Percentiles rank a stretch among this genome's conserved stretches.
phyloP scores from a whole-genome alignment of 2,329 filamentous ascomycete genomes.

The Aspergillus sp. region DNA sequence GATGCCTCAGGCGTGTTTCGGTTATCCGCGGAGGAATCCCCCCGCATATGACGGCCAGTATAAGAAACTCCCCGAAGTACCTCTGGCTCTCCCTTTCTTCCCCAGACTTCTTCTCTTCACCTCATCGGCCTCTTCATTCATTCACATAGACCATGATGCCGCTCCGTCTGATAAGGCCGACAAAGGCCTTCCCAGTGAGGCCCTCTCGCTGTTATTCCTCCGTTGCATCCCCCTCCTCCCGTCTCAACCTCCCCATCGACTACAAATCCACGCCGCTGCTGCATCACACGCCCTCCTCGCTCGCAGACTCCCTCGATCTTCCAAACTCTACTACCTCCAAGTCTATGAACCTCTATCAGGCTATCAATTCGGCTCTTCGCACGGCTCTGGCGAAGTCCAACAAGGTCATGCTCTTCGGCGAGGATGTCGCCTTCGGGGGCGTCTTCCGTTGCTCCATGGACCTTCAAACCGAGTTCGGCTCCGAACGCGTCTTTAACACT shows the following conservation, averaged over 20 bases:
- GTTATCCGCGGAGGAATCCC: constrained; percentile 27
- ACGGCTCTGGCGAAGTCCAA: constrained; percentile 81
- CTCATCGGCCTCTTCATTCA: neutral
- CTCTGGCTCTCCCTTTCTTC: neutral
- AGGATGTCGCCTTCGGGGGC: constrained; percentile 95
- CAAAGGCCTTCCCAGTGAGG: constrained; percentile 12
- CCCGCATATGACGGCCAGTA: constrained; percentile 11
- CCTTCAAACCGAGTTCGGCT: constrained; percentile 80
- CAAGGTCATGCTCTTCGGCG: constrained; percentile 85
- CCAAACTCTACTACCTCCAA: constrained; percentile 70
- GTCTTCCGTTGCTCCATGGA: constrained; percentile 95
- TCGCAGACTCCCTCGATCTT: constrained; percentile 71
- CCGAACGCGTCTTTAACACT: constrained; percentile 92
- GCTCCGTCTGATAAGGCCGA: neutral
- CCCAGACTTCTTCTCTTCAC: neutral
- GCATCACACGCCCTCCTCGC: constrained; percentile 71
- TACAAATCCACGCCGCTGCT: constrained; percentile 80
- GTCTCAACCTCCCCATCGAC: constrained; percentile 82
- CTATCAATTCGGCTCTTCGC: constrained; percentile 85
- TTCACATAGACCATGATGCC: neutral
- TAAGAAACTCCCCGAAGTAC: neutral
- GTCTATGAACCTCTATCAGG: constrained; percentile 89
- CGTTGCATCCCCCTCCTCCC: constrained; percentile 47
- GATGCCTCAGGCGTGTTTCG: constrained; percentile 14
- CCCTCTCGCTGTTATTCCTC: constrained; percentile 44